Evolutionary conservation across 106 monocot species (phyloP), one percentile per base, ranked within the genome.

Genomic region (Dioscorea zingiberensis): DNA sequence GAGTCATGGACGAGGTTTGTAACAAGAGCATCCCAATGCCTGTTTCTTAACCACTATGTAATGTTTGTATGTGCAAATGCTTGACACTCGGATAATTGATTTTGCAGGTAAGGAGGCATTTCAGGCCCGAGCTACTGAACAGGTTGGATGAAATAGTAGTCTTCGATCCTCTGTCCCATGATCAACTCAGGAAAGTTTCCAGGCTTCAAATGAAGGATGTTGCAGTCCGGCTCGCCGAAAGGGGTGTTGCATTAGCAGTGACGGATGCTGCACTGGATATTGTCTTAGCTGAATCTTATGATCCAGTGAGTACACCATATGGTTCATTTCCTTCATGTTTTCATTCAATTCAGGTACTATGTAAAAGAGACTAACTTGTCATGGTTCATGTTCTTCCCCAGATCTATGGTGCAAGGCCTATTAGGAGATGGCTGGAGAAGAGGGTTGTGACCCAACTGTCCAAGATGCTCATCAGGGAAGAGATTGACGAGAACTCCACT

Each of bases 351-450:
- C 38, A 38, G 10, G 10, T 38, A 38, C 38, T 38, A 1, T 2
- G 10, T 38, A 10, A 38, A 9, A 61, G 17, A 30, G 29, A 17
- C 15, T 13, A 32, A 61, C 27, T 61, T 29, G 61, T 28, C 18
- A 27, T 13, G 12, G 15, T 55, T 19, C 55, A 13, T 25, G 1
- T 44, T 51, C 18, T 12, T 56, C 57, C 68, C 28, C 38, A 90
- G 85, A 79, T 81, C 3, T 87, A 74, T 66, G 87, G 91, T 29
- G 91, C 81, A 2, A 87, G 91, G 55, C 87, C 87, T 4, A 81
- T 91, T 14, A 73, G 87, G 57, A 78, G 91, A 53, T 91, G 87
- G 87, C 76, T 91, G 32, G 91, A 91, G 79, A 91, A 87, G 66
- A 87, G 71, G 27, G 91, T 91, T 64, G 91, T 91, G 47, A 91